Percentiles rank a stretch among this genome's conserved stretches.
phyloP scores from a whole-genome alignment of 257 asterid genomes.

The Solanum chmielewskii region DNA sequence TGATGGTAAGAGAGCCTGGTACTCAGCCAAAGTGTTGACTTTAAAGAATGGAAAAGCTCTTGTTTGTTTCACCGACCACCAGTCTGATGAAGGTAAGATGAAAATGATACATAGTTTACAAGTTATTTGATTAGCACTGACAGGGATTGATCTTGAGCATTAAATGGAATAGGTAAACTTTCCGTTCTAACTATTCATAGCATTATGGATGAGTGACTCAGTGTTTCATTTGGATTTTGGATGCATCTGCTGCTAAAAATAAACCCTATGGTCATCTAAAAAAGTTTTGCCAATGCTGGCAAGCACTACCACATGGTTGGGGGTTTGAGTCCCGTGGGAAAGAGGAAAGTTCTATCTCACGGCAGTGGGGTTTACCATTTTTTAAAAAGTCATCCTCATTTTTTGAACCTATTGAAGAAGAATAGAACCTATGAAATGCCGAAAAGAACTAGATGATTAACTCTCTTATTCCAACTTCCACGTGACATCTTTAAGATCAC shows the following conservation, averaged over 20 bases:
- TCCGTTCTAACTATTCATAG: not conserved
- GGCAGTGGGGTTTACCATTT: not conserved
- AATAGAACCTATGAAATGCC: not conserved
- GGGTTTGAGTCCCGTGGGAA: not conserved
- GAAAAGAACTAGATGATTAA: not conserved
- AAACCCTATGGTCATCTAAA: not conserved
- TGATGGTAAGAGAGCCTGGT: constrained; percentile 64
- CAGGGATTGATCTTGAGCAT: not conserved
- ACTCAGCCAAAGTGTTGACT: constrained; percentile 52
- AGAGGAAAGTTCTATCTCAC: not conserved
- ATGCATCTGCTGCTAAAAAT: not conserved
- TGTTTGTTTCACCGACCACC: constrained; percentile 52
- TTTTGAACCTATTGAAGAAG: not conserved
- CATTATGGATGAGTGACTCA: not conserved
- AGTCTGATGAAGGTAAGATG: constrained; percentile 57
- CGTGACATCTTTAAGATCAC: not conserved
- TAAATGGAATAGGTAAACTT: not conserved
- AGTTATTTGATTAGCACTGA: not conserved
- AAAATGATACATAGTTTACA: not conserved
- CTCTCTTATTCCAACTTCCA: not conserved
- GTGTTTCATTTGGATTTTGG: not conserved
- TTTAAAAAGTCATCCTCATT: not conserved
- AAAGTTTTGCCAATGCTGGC: not conserved
- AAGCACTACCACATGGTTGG: not conserved
- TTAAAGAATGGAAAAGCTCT: constrained; percentile 65